Base-by-base conservation (phyloP, 1,139 yeast genomes). In the Saccharomyces hybrid region DNA sequence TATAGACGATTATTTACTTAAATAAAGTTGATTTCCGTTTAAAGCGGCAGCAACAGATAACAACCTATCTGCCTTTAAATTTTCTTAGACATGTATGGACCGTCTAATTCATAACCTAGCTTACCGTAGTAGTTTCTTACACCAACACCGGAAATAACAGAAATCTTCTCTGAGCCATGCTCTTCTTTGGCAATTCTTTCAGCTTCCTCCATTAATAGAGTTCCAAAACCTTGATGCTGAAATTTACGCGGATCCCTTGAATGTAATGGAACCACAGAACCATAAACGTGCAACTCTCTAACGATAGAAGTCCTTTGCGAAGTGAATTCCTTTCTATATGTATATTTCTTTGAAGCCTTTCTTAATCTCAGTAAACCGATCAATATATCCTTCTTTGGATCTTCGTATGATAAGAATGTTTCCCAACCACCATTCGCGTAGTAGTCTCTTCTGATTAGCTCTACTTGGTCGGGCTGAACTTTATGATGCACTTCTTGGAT, bases 391-490 rank as follows among this genome's bases (percentile, higher is more conserved):
- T 93, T 93, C 71, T 88, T 88, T 50, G 99, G 99, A 72, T 95
- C 99, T 72, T 93, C 99, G 70, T 95, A 93, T 31, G 96, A 85
- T 59, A 93, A 74, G 68, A 93, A 93, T 0, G 99, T 93, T 73
- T 93, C 98, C 99, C 99, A 93, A 34, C 99, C 99, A 44, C 96
- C 99, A 67, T 93, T 93, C 49, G 99, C 99, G 60, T 86, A 85
- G 72, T 93, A 93, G 69, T 93, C 99, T 67, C 99, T 82, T 68
- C 99, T 82, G 55, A 93, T 88, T 54, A 93, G 75, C 72, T 93
- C 99, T 20, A 93, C 96, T 71, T 93, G 98, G 68, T 95, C 98
- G 0, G 99, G 99, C 47, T 88, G 88, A 29, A 95, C 96, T 70
- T 91, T 91, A 70, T 91, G 96, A 70, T 93, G 99, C 3, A 93